Base-by-base conservation (phyloP, 768 basidiomycete species). In the Amyloporia xantha region DNA sequence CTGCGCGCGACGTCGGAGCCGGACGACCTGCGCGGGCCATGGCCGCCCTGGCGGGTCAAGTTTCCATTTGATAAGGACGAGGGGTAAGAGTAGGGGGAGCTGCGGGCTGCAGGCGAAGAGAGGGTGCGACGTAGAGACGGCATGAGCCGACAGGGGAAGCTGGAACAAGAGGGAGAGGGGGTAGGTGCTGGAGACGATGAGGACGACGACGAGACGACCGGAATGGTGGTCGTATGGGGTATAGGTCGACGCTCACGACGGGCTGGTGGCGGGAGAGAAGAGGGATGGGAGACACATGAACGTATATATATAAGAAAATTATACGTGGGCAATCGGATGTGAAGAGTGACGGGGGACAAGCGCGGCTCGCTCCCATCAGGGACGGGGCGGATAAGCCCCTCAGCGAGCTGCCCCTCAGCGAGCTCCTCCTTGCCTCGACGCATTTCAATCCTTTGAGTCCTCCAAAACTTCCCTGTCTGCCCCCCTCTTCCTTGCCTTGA, bases 51-150 rank as follows among this genome's bases (percentile, higher is more conserved):
- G 36, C 78, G 65, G 13, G 61, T 68, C 49, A 72, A 67, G 38
- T 19, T 44, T 26, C 48, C 28, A 44, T 21, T 57, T 33, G 65
- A 57, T 52, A 66, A 69, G 43, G 70, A 73, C 23, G 56, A 67
- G 54, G 49, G 71, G 70, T 53, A 5, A 67, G 35, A 28, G 64
- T 89, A 90, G 3, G 87, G 88, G 10, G 82, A 78, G 0, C 77
- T 74, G 57, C 86, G 79, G 58, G 84, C 84, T 19, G 75, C 67
- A 37, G 84, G 81, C 49, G 82, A 79, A 17, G 88, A 89, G 53
- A 78, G 66, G 43, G 84, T 79, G 59, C 86, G 84, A 69, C 86
- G 86, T 58, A 90, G 83, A 68, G 86, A 88, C 60, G 87, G 88
- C 84, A 75, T 75, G 63, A 71, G 30, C 74, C 75, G 73, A 71